Percentiles rank a stretch among this genome's conserved stretches.
Conservation (phyloP, 352 stramenopile genomes). For the Phytophthora fragariae region DNA sequence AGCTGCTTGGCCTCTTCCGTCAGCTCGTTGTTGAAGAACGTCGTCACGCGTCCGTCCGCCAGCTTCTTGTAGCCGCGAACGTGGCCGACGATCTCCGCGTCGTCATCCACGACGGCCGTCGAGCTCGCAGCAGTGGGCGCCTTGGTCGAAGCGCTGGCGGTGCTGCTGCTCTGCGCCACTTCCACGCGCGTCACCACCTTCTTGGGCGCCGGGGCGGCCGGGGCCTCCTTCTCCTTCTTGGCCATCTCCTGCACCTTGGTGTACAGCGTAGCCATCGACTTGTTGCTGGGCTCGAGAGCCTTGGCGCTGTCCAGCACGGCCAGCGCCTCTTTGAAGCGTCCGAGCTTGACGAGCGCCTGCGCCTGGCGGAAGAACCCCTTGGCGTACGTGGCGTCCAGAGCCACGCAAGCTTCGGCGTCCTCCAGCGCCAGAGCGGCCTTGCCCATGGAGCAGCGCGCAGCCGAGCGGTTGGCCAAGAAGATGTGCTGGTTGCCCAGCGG, state of each 20-base stretch:
- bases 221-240: conserved; percentile 62
- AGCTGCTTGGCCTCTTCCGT: conserved; percentile 97
- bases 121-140: conserved; percentile 5
- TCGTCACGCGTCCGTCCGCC: conserved; percentile 97
- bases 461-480: conserved; percentile 90
- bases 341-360: conserved; percentile 77
- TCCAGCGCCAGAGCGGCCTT: conserved; percentile 69
- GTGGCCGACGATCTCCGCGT: conserved; percentile 63
- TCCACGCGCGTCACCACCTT: conserved; percentile 75
- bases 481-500: conserved; percentile 79
- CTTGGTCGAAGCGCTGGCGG: conserved; percentile 13
- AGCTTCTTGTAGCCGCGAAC: conserved; percentile 97
- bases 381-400: conserved; percentile 64
- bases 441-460: conserved; percentile 84
- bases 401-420: conserved; percentile 76
- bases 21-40: conserved; percentile 99
- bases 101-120: conserved; percentile 55
- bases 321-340: conserved; percentile 74
- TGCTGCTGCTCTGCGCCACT: conserved; percentile 33
- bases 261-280: conserved; percentile 72
- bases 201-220: conserved; percentile 34
- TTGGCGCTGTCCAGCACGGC: conserved; percentile 68
- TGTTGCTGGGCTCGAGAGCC: conserved; percentile 74
- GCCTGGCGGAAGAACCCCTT: conserved; percentile 89
- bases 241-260: conserved; percentile 68